Evolutionary conservation across 1,139 yeast genomes (phyloP).

Genomic region (Candida gigantensis): DNA sequence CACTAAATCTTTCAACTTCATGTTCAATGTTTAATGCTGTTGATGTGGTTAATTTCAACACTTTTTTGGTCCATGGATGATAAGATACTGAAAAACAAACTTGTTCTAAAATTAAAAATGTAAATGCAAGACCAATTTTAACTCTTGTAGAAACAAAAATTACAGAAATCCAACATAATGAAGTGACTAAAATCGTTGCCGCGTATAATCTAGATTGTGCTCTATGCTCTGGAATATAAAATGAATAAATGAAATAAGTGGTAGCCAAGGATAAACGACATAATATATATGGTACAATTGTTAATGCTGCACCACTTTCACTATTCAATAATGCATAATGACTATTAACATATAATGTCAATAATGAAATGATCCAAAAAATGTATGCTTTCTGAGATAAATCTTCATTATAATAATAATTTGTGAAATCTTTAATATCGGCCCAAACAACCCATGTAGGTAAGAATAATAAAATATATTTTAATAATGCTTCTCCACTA

Average conservation of each 20-base stretch:
- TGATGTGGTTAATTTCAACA: constrained; percentile 44
- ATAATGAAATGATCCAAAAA: constrained; percentile 53
- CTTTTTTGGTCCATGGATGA: constrained; percentile 50
- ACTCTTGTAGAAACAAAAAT: constrained; percentile 47
- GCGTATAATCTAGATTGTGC: constrained; percentile 51
- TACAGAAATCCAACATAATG: constrained; percentile 48
- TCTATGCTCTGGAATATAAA: constrained; percentile 55
- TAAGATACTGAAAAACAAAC: constrained; percentile 30
- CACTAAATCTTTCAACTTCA: constrained; percentile 61
- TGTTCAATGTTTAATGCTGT: constrained; percentile 70
- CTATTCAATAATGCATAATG: constrained; percentile 39
- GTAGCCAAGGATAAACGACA: constrained; percentile 44
- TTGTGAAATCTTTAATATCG: constrained; percentile 64
- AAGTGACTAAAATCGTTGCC: constrained; percentile 29
- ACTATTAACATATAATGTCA: constrained; percentile 56
- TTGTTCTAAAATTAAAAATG: constrained; percentile 46
- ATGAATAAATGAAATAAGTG: constrained; percentile 45
- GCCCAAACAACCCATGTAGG: constrained; percentile 69
- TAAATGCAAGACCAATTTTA: constrained; percentile 49
- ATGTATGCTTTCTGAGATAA: constrained; percentile 54
- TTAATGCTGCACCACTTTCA: constrained; percentile 40
- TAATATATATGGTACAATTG: constrained; percentile 49
- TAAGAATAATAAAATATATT: constrained; percentile 52
- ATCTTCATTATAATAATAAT: constrained; percentile 65
- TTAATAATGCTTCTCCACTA: constrained; percentile 46